These are phyloP conservation scores for Pleurotus ostreatus DNA, from an alignment of 768 basidiomycete genomes.

Conservation along the genomic window DNA sequence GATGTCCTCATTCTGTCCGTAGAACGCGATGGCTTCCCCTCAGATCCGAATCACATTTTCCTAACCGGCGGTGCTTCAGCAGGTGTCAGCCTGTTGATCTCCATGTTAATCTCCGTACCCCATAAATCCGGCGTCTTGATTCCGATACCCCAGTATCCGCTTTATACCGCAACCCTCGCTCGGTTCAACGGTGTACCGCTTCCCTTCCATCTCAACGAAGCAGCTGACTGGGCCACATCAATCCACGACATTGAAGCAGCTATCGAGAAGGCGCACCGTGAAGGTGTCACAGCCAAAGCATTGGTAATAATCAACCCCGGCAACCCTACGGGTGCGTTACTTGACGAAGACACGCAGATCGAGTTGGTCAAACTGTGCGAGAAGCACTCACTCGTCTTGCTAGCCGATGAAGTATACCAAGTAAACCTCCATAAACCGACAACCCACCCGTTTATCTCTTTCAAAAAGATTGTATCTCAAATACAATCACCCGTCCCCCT, in stretches of 20 bases:
- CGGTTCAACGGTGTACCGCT: constrained; percentile 76
- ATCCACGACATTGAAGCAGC: constrained; percentile 61
- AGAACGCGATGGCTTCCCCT: constrained; percentile 90
- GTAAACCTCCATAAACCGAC: constrained; percentile 73
- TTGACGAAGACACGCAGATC: constrained; percentile 67
- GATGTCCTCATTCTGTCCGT: constrained; percentile 2
- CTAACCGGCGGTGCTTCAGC: constrained; percentile 92
- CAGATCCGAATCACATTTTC: constrained; percentile 84
- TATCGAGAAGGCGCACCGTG: constrained; percentile 57
- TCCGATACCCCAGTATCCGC: constrained; percentile 96
- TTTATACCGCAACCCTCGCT: constrained; percentile 94
- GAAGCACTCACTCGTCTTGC: constrained; percentile 77
- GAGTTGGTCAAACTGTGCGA: constrained; percentile 83
- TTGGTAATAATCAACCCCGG: constrained; percentile 98
- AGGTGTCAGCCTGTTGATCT: constrained; percentile 86
- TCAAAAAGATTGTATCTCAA: constrained; percentile 81
- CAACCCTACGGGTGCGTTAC: constrained; percentile 90
- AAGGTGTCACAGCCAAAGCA: constrained; percentile 68
- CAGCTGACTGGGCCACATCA: constrained; percentile 79
- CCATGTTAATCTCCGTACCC: constrained; percentile 68
- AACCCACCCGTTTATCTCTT: constrained; percentile 80
- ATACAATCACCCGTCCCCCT: constrained; percentile 74
- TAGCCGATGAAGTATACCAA: constrained; percentile 99
- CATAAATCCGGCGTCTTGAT: constrained; percentile 74
- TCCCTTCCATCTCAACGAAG: constrained; percentile 88